Evolutionary conservation across 257 asterid species (phyloP).

Genomic region (Euphrasia confusa): DNA sequence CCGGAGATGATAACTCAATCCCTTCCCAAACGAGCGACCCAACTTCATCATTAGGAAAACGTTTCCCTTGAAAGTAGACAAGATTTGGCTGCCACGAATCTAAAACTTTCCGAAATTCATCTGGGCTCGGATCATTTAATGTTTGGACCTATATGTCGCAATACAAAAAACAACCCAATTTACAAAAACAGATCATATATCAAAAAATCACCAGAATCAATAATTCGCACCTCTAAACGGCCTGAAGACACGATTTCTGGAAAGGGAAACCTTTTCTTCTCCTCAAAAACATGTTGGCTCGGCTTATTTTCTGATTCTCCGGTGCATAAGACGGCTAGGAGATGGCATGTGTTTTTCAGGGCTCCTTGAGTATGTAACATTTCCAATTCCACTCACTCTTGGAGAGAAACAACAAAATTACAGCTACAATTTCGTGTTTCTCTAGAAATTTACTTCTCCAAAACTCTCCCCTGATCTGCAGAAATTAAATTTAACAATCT

Average conservation of each 20-base stretch:
- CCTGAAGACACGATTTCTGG: slow-evolving; percentile 76
- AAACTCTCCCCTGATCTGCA: slow-evolving; percentile 28
- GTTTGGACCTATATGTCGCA: slow-evolving; percentile 60
- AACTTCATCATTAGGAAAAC: slow-evolving; percentile 49
- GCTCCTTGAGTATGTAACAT: slow-evolving; percentile 90
- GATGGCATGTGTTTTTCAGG: slow-evolving; percentile 66
- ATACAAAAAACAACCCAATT: not conserved
- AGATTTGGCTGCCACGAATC: slow-evolving; percentile 81
- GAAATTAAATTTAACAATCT: slow-evolving; percentile 3
- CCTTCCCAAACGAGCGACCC: slow-evolving; percentile 64
- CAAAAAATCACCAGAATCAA: not conserved
- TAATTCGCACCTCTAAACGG: slow-evolving; percentile 69
- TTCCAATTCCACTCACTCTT: slow-evolving; percentile 29
- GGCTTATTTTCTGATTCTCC: slow-evolving; percentile 40
- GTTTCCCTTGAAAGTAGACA: slow-evolving; percentile 77
- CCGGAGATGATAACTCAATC: slow-evolving; percentile 52
- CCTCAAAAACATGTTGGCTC: slow-evolving; percentile 42
- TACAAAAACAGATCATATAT: slow-evolving; percentile 2
- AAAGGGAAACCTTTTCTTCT: slow-evolving; percentile 48
- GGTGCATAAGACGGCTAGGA: slow-evolving; percentile 65
- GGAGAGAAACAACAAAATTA: not conserved
- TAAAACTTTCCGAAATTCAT: slow-evolving; percentile 60
- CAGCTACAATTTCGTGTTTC: too few relatives aligned
- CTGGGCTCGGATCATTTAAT: slow-evolving; percentile 56
- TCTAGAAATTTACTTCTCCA: slow-evolving; percentile 18